Evolutionary conservation across 192 early-diverging fungal genomes (phyloP).

Genomic region (Coemansia brasiliensis): DNA sequence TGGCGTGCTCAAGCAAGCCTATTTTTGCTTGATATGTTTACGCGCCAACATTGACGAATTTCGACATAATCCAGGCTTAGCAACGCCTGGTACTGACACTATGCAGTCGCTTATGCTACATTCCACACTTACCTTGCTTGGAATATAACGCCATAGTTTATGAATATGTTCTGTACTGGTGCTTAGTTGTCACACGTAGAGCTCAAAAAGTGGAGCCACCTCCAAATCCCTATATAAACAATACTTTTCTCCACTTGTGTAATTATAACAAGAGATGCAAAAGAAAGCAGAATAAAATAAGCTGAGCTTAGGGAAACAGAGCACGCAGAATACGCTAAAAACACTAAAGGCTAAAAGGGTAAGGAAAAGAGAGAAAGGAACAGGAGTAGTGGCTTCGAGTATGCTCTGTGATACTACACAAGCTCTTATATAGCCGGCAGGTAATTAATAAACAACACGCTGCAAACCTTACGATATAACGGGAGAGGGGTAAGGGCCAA

Average conservation of each 20-base stretch:
- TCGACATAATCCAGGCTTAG: too few species aligned
- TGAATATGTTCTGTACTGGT: too few species aligned
- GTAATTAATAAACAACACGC: conserved; percentile 1
- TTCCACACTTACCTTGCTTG: conserved; percentile 7
- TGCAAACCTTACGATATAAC: conserved; percentile 1
- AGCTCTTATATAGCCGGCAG: conserved; percentile 8
- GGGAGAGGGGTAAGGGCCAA: conserved; percentile 2
- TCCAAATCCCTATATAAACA: too few species aligned
- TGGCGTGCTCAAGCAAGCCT: background rate
- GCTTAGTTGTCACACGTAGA: too few species aligned
- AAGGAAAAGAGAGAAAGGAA: background rate
- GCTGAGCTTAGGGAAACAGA: too few species aligned
- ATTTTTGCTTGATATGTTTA: background rate
- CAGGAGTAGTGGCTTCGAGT: background rate
- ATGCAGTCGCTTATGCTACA: too few species aligned
- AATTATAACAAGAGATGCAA: too few species aligned
- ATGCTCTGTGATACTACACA: background rate
- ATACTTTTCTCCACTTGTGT: too few species aligned
- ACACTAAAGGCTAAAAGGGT: background rate
- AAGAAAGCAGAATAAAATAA: too few species aligned
- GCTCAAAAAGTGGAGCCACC: background rate
- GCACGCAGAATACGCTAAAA: too few species aligned
- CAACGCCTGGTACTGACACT: too few species aligned
- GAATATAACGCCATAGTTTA: conserved; percentile 8
- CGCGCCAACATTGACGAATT: too few species aligned